phyloP scores from a whole-genome alignment of 352 stramenopile species.

The Pythium aquatile region DNA sequence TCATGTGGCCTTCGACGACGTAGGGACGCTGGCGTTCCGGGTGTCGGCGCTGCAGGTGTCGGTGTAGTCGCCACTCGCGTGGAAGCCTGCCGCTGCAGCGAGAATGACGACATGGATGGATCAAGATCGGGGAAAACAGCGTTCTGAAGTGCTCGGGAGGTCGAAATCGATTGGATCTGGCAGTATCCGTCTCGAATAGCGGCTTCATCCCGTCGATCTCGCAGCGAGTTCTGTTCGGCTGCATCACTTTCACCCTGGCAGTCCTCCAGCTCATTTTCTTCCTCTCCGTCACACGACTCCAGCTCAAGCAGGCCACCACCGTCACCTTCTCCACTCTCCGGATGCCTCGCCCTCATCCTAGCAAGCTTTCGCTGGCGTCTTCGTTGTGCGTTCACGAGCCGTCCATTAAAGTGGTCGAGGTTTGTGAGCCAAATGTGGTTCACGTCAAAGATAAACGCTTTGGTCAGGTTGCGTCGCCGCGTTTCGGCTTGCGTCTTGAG shows the following conservation, averaged over 20 bases:
- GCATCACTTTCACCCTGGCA: not conserved
- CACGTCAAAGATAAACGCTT: conserved; percentile 86
- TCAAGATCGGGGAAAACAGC: conserved; percentile 34
- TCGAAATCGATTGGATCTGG: conserved; percentile 79
- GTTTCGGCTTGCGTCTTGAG: conserved; percentile 56
- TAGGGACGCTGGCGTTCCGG: not conserved
- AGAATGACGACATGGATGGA: conserved; percentile 14
- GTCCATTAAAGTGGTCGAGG: conserved; percentile 83
- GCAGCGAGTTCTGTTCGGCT: conserved; percentile 32
- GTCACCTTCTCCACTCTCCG: not conserved
- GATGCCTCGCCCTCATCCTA: not conserved
- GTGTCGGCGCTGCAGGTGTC: conserved; percentile 2
- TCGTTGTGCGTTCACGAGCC: conserved; percentile 22
- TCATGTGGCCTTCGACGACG: conserved; percentile 15
- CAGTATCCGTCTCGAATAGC: conserved; percentile 68
- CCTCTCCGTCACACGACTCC: not conserved
- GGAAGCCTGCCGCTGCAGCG: conserved; percentile 8
- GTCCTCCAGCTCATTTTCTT: conserved; percentile 14
- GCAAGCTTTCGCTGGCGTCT: conserved; percentile 15
- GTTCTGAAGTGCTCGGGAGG: conserved; percentile 49
- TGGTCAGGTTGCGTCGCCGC: conserved; percentile 66
- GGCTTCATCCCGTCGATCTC: conserved; percentile 47
- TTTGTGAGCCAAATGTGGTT: conserved; percentile 92
- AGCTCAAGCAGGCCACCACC: conserved; percentile 5
- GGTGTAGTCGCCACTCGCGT: not conserved